These are phyloP conservation scores for Aspergillus fijiensis DNA, from an alignment of 2,329 filamentous ascomycete genomes.

Conservation along the genomic window DNA sequence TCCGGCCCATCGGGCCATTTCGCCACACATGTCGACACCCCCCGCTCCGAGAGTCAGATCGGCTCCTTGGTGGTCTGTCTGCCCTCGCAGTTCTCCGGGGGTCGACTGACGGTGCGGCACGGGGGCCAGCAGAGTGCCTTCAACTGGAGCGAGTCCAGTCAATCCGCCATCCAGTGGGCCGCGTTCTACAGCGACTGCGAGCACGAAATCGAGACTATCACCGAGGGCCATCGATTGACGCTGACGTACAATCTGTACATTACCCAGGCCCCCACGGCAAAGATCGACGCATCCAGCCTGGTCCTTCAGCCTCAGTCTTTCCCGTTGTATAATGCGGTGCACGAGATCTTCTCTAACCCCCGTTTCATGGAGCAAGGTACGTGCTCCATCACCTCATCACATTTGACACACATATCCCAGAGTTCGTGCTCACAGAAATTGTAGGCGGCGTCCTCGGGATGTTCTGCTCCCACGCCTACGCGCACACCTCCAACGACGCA, in stretches of 20 bases:
- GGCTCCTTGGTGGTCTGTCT: slow-evolving; percentile 57
- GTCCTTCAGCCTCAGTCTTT: slow-evolving; percentile 35
- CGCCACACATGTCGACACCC: slow-evolving; percentile 55
- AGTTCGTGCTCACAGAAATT: too few relatives aligned
- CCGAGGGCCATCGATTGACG: slow-evolving; percentile 54
- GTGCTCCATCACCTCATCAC: too few relatives aligned
- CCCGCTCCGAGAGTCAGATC: slow-evolving; percentile 50
- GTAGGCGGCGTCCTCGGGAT: slow-evolving; percentile 48
- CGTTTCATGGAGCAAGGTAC: slow-evolving; percentile 42
- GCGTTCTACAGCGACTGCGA: slow-evolving; percentile 42
- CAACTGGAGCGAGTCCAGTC: slow-evolving; percentile 27
- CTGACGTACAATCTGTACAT: slow-evolving; percentile 61
- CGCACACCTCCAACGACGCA: slow-evolving; percentile 37
- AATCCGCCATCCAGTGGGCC: slow-evolving; percentile 33
- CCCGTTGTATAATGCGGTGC: slow-evolving; percentile 38
- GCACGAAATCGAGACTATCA: slow-evolving; percentile 48
- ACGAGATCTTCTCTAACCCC: slow-evolving; percentile 29
- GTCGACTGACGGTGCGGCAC: slow-evolving; percentile 35
- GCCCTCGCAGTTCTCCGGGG: slow-evolving; percentile 36
- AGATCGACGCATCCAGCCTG: slow-evolving; percentile 9
- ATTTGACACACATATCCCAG: too few relatives aligned
- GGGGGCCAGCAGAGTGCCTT: slow-evolving; percentile 26
- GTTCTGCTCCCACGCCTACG: slow-evolving; percentile 50
- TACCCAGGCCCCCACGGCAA: slow-evolving; percentile 33
- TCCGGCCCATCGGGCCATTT: slow-evolving; percentile 53